Base-by-base conservation (phyloP, 768 basidiomycete species). In the Suillus sp. region DNA sequence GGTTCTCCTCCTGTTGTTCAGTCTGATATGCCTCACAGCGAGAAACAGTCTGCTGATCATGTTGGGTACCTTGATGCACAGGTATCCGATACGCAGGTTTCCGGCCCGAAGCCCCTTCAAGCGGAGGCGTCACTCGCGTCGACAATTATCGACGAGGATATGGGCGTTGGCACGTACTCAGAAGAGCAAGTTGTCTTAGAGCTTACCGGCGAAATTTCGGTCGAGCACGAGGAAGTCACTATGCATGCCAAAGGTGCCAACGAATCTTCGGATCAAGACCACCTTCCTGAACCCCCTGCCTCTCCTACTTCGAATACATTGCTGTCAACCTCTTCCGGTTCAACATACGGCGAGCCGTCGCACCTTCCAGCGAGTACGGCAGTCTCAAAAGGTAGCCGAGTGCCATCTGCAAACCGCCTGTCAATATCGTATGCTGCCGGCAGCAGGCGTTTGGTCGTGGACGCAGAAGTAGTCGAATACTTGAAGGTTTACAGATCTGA, bases 391-490 rank as follows among this genome's bases (percentile, higher is more conserved):
- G 69, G 74, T 22, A 77, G 74, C 16, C 81, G 78, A 66, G 78
- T 80, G 0, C 89, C 91, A 10, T 92, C 91, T 47, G 88, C 91
- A 35, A 93, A 93, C 68, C 86, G 92, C 20, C 77, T 99, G n/a
- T 97, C 96, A 9, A 95, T 99, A 74, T 91, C 96, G 0, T 99
- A 97, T 76, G 94, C 95, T 62, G 89, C 89, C 50, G 95, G 94
- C 57, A 89, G 89, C 63, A 82, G 93, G 56, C 84, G 97, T 45
- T 80, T 99, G 57, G 90, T 97, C 32, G 81, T 99, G 63, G 90
- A 99, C 74, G 92, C 96, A 2, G 90, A 91, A 67, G 86, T 91
- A 34, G 93, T 99, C 25, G 87, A 93, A 47, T 83, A 81, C 56
- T 81, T 99, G 61, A 89, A 86, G 68, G 84, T 99, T 11, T 90